Conservation (phyloP, 352 stramenopile genomes). For the Pythium dissimile region DNA sequence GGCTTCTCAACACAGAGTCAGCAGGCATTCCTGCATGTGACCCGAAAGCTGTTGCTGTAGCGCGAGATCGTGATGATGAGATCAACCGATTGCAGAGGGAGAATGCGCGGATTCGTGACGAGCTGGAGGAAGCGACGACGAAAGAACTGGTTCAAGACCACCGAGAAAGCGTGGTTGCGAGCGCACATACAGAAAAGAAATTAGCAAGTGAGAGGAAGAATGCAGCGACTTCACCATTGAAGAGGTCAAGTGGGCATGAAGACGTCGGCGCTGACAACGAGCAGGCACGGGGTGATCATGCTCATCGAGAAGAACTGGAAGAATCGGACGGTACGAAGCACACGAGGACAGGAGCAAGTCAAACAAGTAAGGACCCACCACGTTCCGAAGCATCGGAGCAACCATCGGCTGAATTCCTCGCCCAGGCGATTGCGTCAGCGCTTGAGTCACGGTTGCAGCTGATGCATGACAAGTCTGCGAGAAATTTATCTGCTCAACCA, state of each 20-base stretch:
- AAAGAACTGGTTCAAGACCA: too few species aligned
- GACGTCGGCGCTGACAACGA: too few species aligned
- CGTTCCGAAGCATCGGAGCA: neutral
- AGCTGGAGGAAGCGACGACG: constrained; percentile 23
- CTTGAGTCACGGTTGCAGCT: constrained; percentile 19
- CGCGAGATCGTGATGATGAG: constrained; percentile 22
- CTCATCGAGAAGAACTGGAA: too few species aligned
- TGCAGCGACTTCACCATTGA: constrained; percentile 1
- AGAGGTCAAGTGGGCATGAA: neutral
- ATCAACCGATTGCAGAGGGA: constrained; percentile 36
- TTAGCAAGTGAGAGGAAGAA: constrained; percentile 3
- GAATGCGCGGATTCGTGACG: constrained; percentile 29
- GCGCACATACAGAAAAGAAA: too few species aligned
- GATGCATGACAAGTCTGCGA: constrained; percentile 5
- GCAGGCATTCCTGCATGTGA: too few species aligned
- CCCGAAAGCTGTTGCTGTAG: too few species aligned
- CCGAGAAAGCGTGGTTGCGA: too few species aligned
- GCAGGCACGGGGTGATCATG: too few species aligned
- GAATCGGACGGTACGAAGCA: too few species aligned
- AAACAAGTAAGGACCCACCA: neutral
- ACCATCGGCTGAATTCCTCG: constrained; percentile 18
- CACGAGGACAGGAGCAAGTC: neutral
- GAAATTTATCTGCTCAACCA: neutral
- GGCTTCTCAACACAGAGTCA: constrained; percentile 23
- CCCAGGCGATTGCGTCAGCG: constrained; percentile 23